phyloP scores from a whole-genome alignment of 208 protist species.

The Entamoeba histolytica region DNA sequence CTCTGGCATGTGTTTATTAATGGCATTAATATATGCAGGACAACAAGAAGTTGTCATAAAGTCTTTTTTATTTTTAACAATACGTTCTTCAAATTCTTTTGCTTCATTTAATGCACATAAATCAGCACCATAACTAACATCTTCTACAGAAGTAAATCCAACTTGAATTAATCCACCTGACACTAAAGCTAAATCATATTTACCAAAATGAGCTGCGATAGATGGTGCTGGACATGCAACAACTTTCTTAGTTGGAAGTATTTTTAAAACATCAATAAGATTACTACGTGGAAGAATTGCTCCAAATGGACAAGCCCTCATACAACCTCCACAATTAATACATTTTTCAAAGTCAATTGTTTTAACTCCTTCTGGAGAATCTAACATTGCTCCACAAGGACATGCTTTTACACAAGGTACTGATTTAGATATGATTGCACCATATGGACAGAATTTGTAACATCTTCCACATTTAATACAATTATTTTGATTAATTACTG shows the following conservation, averaged over 20 bases:
- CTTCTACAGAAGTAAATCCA: not conserved
- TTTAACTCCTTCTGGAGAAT: not conserved
- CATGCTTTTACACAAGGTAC: slow-evolving; percentile 15
- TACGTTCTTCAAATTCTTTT: not conserved
- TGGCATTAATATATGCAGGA: not conserved
- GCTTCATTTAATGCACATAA: not conserved
- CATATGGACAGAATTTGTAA: slow-evolving; percentile 3
- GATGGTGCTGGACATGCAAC: no score
- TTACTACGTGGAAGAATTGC: not conserved
- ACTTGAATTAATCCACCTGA: not conserved
- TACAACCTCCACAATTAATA: slow-evolving; percentile 18
- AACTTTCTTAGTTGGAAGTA: no score
- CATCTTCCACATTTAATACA: slow-evolving; percentile 16
- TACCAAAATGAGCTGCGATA: no score
- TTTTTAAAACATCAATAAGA: no score
- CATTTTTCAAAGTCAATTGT: slow-evolving; percentile 21
- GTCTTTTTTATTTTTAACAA: not conserved
- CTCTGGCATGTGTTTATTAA: not conserved
- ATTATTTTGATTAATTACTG: slow-evolving; percentile 4
- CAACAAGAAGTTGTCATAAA: slow-evolving; percentile 1
- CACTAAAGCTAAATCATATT: not conserved
- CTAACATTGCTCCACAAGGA: slow-evolving; percentile 13
- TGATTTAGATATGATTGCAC: slow-evolving; percentile 10
- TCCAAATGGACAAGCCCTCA: slow-evolving; percentile 10
- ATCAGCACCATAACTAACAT: not conserved